Percentiles rank a stretch among this genome's conserved stretches.
These are phyloP conservation scores for Puccinia coronata DNA, from an alignment of 1,284 basidiomycete species.

Conservation along the genomic window DNA sequence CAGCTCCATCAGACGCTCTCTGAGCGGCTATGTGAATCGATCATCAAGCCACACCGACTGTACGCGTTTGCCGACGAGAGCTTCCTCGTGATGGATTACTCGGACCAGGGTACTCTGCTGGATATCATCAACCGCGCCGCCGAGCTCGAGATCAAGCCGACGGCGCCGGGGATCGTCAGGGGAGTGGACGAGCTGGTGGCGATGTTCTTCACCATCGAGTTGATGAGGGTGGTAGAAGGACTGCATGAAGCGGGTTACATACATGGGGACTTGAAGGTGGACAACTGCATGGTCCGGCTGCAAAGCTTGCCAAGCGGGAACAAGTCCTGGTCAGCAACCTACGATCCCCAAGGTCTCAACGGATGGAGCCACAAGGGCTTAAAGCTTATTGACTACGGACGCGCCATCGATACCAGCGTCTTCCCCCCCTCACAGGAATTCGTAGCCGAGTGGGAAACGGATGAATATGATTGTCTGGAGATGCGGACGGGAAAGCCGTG, in stretches of 20 bases:
- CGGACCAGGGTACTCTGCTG: constrained; percentile 86
- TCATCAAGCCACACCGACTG: constrained; percentile 71
- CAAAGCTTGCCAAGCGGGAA: constrained; percentile 70
- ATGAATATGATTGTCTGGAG: constrained; percentile 85
- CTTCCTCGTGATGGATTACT: constrained; percentile 83
- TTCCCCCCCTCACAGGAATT: constrained; percentile 79
- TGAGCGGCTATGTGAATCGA: constrained; percentile 65
- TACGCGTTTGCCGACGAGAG: constrained; percentile 86
- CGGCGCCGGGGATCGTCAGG: constrained; percentile 55
- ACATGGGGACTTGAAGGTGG: constrained; percentile 98
- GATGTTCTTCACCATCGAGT: constrained; percentile 91
- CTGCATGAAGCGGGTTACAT: constrained; percentile 82
- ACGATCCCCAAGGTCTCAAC: constrained; percentile 72
- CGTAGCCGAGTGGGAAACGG: constrained; percentile 81
- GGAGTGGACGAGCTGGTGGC: constrained; percentile 87
- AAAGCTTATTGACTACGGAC: constrained; percentile 93
- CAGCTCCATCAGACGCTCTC: constrained; percentile 72
- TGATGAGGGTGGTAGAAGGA: constrained; percentile 77
- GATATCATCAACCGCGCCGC: constrained; percentile 86
- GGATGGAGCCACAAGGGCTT: constrained; percentile 89
- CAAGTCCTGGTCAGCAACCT: constrained; percentile 72
- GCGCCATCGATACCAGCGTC: constrained; percentile 79
- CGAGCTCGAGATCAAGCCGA: constrained; percentile 66
- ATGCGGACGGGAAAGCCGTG: constrained; percentile 79
- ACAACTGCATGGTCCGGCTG: constrained; percentile 91